These are phyloP conservation scores for Dictyostelium firmibasis DNA, from an alignment of 78 protist species.

Conservation along the genomic window DNA sequence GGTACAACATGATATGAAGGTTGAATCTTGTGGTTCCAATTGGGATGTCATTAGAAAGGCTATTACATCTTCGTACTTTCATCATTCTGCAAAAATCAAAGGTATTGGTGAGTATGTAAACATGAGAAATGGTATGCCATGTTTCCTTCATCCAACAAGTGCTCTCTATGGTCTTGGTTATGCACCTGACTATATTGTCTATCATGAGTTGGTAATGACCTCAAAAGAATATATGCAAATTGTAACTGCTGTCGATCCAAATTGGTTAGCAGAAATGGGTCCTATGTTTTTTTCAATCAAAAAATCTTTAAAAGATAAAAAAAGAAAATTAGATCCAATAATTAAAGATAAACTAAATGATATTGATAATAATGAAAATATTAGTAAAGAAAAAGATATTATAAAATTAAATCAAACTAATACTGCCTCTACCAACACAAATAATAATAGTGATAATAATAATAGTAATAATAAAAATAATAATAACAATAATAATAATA, in stretches of 20 bases:
- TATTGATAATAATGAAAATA: not conserved
- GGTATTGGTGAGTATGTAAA: slow-evolving; percentile 97
- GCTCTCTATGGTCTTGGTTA: slow-evolving; percentile 94
- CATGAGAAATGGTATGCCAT: slow-evolving; percentile 97
- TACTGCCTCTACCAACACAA: not conserved
- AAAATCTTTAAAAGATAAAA: slow-evolving; percentile 46
- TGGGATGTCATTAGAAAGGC: slow-evolving; percentile 95
- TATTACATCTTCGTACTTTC: slow-evolving; percentile 94
- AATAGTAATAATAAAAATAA: not conserved
- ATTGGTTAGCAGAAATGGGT: slow-evolving; percentile 98
- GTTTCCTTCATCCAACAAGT: slow-evolving; percentile 97
- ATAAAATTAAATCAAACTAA: not conserved
- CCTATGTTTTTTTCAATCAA: slow-evolving; percentile 90
- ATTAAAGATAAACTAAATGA: not conserved
- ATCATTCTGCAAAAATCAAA: slow-evolving; percentile 90
- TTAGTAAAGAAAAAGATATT: not conserved
- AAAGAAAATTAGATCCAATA: slow-evolving; percentile 10
- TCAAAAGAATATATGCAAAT: slow-evolving; percentile 97
- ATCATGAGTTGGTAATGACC: slow-evolving; percentile 98
- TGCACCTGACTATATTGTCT: slow-evolving; percentile 98
- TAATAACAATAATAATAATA: no score
- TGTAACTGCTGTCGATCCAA: slow-evolving; percentile 98
- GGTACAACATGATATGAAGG: slow-evolving; percentile 64
- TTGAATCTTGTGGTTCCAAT: slow-evolving; percentile 84
- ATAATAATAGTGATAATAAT: no score